These are phyloP conservation scores for Candida arabinofermentans DNA, from an alignment of 805 yeast species.

Conservation along the genomic window DNA sequence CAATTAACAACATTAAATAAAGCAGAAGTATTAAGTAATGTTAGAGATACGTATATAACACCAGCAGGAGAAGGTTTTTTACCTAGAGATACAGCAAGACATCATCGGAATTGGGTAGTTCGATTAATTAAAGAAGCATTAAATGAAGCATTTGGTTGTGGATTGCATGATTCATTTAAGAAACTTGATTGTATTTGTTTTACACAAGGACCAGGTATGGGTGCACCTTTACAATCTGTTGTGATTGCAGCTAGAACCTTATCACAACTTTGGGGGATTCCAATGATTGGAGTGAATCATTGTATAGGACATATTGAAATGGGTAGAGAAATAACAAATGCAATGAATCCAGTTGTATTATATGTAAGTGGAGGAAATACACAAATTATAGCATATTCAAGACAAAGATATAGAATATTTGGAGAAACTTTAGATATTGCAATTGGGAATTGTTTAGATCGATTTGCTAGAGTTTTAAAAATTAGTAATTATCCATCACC, in stretches of 20 bases:
- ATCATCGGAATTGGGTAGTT: slow-evolving; percentile 93
- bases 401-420: slow-evolving; percentile 91
- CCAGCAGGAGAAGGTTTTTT: slow-evolving; percentile 99
- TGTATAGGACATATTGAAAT: slow-evolving; percentile 98
- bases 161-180: slow-evolving; percentile 42
- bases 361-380: slow-evolving; percentile 99
- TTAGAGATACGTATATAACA: slow-evolving; percentile 90
- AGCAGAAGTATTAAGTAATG: slow-evolving; percentile 79
- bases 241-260: slow-evolving; percentile 89
- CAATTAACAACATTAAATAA: slow-evolving; percentile 50
- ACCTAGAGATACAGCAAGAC: slow-evolving; percentile 95
- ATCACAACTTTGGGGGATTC: slow-evolving; percentile 73
- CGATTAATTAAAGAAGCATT: slow-evolving; percentile 67
- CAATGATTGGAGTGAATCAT: slow-evolving; percentile 93
- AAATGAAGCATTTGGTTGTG: slow-evolving; percentile 51
- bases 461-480: slow-evolving; percentile 88
- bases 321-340: slow-evolving; percentile 99
- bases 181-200: slow-evolving; percentile 86
- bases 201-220: slow-evolving; percentile 99
- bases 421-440: slow-evolving; percentile 99
- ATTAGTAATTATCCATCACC: slow-evolving; percentile 95
- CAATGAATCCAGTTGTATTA: slow-evolving; percentile 92
- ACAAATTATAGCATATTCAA: slow-evolving; percentile 94
- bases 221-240: slow-evolving; percentile 93
- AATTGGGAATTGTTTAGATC: slow-evolving; percentile 91